Conservation (phyloP, 768 basidiomycete genomes). For the Clitopilus passeckerianus region DNA sequence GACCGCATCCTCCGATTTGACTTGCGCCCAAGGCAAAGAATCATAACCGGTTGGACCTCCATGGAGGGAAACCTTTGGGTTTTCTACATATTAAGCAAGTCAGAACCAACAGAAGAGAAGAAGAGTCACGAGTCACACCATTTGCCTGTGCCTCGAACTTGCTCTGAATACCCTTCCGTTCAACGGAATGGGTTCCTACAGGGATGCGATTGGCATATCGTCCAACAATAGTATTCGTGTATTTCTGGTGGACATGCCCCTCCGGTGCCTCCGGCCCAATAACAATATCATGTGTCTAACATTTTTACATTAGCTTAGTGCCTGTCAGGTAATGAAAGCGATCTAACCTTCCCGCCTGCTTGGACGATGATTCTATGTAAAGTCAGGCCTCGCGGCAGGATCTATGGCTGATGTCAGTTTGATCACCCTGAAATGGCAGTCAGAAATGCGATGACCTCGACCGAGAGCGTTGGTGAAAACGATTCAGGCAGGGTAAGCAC, state of each 20-base stretch:
- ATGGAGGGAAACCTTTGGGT: conserved; percentile 58
- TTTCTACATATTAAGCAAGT: conserved; percentile 27
- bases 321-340: not conserved
- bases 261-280: conserved; percentile 64
- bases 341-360: conserved; percentile 53
- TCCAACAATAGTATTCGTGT: conserved; percentile 70
- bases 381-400: conserved; percentile 64
- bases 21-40: conserved; percentile 42
- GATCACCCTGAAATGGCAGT: conserved; percentile 1
- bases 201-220: conserved; percentile 72
- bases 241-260: conserved; percentile 56
- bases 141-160: conserved; percentile 40
- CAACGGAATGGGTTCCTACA: conserved; percentile 45
- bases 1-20: conserved; percentile 31
- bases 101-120: not conserved
- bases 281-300: conserved; percentile 70
- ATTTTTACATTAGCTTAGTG: not conserved
- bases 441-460: conserved; percentile 42
- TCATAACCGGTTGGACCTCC: conserved; percentile 70
- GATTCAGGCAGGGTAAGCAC: conserved; percentile 46
- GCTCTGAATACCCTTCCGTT: conserved; percentile 47
- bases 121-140: conserved; percentile 21
- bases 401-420: conserved; percentile 25
- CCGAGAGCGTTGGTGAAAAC: conserved; percentile 50
- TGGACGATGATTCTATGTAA: conserved; percentile 65